Percentiles rank a stretch among this genome's conserved stretches.
phyloP scores from a whole-genome alignment of 2,329 filamentous ascomycete genomes.

The Thielaviopsis ethacetica region DNA sequence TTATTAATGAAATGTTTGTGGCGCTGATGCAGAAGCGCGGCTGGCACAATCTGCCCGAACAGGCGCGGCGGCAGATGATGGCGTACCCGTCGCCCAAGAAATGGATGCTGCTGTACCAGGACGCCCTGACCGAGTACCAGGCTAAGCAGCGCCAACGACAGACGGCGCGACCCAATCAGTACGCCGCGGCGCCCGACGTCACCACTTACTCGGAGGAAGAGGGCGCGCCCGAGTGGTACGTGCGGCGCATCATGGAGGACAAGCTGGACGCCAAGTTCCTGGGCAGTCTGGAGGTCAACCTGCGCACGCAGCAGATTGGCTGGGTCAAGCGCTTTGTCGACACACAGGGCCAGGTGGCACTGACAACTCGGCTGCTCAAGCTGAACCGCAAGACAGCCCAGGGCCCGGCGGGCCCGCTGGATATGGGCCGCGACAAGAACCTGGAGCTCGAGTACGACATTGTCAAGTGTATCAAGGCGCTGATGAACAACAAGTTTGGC shows the following conservation, averaged over 20 bases:
- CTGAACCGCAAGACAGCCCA: slow-evolving; percentile 75
- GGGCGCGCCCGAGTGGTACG: slow-evolving; percentile 95
- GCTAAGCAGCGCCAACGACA: slow-evolving; percentile 79
- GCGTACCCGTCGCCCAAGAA: slow-evolving; percentile 90
- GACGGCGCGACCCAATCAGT: slow-evolving; percentile 56
- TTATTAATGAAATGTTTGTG: slow-evolving; percentile 83
- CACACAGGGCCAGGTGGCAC: slow-evolving; percentile 87
- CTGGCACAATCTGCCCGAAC: slow-evolving; percentile 92
- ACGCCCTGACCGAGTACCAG: slow-evolving; percentile 83
- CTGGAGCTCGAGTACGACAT: slow-evolving; percentile 92
- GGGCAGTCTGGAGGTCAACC: slow-evolving; percentile 81
- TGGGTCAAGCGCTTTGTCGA: slow-evolving; percentile 97
- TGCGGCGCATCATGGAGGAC: slow-evolving; percentile 92
- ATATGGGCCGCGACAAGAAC: slow-evolving; percentile 53
- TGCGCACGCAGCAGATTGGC: slow-evolving; percentile 89
- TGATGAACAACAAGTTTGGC: slow-evolving; percentile 99
- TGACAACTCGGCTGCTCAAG: slow-evolving; percentile 85
- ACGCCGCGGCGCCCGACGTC: slow-evolving; percentile 46
- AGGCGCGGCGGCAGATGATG: slow-evolving; percentile 88
- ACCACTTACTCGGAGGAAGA: slow-evolving; percentile 78
- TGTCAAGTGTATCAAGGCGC: slow-evolving; percentile 86
- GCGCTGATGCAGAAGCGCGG: slow-evolving; percentile 94
- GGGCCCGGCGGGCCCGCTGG: slow-evolving; percentile 44
- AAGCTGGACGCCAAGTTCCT: slow-evolving; percentile 81
- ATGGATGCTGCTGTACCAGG: slow-evolving; percentile 93